Conservation (phyloP, 805 yeast species). For the Torulaspora quercuum region DNA sequence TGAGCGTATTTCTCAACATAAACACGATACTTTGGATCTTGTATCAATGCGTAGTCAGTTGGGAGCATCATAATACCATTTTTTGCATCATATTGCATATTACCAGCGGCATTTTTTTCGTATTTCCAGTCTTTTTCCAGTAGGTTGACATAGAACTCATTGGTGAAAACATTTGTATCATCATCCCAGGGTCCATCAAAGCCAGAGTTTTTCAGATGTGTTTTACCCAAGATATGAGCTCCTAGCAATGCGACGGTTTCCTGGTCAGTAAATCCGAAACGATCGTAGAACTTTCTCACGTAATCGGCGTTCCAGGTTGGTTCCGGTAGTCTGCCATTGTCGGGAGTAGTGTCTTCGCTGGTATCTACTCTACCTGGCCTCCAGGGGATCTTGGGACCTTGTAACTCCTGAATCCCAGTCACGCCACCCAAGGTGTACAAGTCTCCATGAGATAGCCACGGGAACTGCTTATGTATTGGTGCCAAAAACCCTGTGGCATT, state of each 20-base stretch:
- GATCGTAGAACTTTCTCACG: slow-evolving; percentile 56
- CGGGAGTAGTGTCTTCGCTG: slow-evolving; percentile 49
- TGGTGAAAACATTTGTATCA: slow-evolving; percentile 67
- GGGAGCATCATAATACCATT: slow-evolving; percentile 81
- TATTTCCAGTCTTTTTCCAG: slow-evolving; percentile 51
- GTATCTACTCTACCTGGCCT: slow-evolving; percentile 74
- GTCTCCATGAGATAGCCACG: slow-evolving; percentile 77
- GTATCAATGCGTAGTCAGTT: slow-evolving; percentile 70
- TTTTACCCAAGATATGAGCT: slow-evolving; percentile 74
- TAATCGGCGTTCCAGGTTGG: slow-evolving; percentile 64
- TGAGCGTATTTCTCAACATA: slow-evolving; percentile 67
- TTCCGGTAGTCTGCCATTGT: slow-evolving; percentile 72
- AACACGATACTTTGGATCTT: slow-evolving; percentile 54
- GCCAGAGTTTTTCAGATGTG: slow-evolving; percentile 67
- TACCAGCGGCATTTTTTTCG: slow-evolving; percentile 57
- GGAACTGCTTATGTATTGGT: slow-evolving; percentile 51
- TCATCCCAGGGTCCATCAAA: slow-evolving; percentile 91
- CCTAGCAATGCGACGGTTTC: slow-evolving; percentile 73
- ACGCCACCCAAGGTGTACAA: slow-evolving; percentile 78
- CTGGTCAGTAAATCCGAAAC: slow-evolving; percentile 65
- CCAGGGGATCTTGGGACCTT: slow-evolving; percentile 79
- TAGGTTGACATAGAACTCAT: slow-evolving; percentile 64
- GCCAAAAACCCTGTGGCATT: slow-evolving; percentile 54
- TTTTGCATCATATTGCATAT: slow-evolving; percentile 59
- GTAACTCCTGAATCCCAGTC: slow-evolving; percentile 69